Evolutionary conservation across 2,329 filamentous ascomycete genomes (phyloP).

Genomic region (Penicillium griseofulvum): DNA sequence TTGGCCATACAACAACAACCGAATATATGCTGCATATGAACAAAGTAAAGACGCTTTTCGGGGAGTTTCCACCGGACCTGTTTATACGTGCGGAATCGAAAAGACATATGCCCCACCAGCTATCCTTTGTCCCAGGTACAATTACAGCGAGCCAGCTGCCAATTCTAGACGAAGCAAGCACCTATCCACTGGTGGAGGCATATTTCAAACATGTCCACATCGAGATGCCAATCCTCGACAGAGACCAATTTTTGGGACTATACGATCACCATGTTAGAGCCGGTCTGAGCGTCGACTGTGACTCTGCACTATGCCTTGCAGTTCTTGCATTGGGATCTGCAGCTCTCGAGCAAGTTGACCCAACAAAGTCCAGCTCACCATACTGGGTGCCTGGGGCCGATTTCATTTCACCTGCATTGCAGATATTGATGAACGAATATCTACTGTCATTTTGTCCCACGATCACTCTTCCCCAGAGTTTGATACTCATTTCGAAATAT

Average conservation of each 20-base stretch:
- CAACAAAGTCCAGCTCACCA: constrained; percentile 1
- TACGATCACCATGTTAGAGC: constrained; percentile 1
- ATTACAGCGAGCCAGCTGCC: constrained; percentile 1
- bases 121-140: constrained; percentile 2
- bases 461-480: constrained; percentile 5
- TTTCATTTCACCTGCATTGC: constrained; percentile 2
- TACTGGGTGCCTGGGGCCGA: constrained; percentile 4
- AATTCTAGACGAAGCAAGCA: not conserved
- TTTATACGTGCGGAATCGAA: constrained; percentile 9
- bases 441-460: constrained; percentile 6
- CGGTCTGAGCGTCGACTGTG: constrained; percentile 4
- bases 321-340: constrained; percentile 6
- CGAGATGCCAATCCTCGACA: constrained; percentile 6
- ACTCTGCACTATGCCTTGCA: constrained; percentile 5
- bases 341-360: constrained; percentile 3
- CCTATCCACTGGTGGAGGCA: constrained; percentile 1
- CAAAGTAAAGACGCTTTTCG: constrained; percentile 3
- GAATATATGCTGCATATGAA: constrained; percentile 10
- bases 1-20: constrained; percentile 3
- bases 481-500: constrained; percentile 6
- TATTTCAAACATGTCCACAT: constrained; percentile 4
- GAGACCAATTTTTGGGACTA: not conserved
- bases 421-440: constrained; percentile 10
- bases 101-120: constrained; percentile 1
- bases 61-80: constrained; percentile 8